Percentiles rank a stretch among this genome's conserved stretches.
These are phyloP conservation scores for Yamadazyma paraphyllophila DNA, from an alignment of 805 yeast genomes.

Conservation along the genomic window DNA sequence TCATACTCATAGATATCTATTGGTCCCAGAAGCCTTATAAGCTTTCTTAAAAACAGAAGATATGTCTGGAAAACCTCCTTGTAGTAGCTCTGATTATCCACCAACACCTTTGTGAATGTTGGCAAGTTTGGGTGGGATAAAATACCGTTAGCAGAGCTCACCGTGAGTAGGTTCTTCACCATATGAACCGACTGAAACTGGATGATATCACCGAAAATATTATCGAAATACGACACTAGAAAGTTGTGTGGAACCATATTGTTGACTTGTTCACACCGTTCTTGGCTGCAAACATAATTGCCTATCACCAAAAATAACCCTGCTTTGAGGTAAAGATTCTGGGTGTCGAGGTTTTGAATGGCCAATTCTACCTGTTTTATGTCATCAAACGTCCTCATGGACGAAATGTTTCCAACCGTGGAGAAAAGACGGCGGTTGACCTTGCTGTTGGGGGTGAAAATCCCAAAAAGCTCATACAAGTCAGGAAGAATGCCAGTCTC, in stretches of 20 bases:
- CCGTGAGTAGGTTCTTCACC: constrained; percentile 27
- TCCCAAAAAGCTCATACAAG: constrained; percentile 11
- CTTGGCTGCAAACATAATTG: constrained; percentile 27
- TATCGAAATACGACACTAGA: constrained; percentile 19
- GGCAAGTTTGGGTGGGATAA: constrained; percentile 17
- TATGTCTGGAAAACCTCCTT: constrained; percentile 28
- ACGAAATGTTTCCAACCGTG: constrained; percentile 32
- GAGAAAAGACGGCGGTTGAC: constrained; percentile 30
- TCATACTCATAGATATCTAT: constrained; percentile 7
- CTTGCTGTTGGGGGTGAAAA: constrained; percentile 4
- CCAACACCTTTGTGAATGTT: constrained; percentile 24
- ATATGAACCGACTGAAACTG: constrained; percentile 38
- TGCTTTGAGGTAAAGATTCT: constrained; percentile 24
- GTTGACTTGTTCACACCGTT: constrained; percentile 13
- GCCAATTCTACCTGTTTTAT: constrained; percentile 18
- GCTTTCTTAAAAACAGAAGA: constrained; percentile 28
- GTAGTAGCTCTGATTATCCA: constrained; percentile 36
- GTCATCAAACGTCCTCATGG: constrained; percentile 27
- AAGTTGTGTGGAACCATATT: constrained; percentile 13
- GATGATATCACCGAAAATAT: constrained; percentile 29
- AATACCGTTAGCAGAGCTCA: constrained; percentile 13
- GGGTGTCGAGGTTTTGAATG: constrained; percentile 12
- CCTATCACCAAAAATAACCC: constrained; percentile 35
- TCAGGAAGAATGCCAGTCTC: constrained; percentile 4
- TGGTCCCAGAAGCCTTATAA: constrained; percentile 16